Conservation (phyloP, 2,329 filamentous ascomycete species). For the Huntiella moniliformis region DNA sequence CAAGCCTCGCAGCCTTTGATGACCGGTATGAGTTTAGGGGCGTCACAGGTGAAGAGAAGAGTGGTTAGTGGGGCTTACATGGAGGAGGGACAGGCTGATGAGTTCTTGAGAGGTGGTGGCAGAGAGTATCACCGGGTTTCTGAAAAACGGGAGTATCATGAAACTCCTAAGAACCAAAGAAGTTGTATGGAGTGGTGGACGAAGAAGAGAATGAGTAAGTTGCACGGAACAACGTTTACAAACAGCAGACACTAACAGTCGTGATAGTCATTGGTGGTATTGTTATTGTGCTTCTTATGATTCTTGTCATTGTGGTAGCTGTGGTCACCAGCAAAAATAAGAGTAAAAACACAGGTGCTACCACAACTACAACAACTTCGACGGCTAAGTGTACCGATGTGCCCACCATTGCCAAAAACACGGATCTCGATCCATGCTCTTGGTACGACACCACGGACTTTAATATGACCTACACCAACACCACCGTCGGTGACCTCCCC, state of each 20-base stretch:
- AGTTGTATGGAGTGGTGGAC: conserved; percentile 30
- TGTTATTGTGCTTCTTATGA: conserved; percentile 33
- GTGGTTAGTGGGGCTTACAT: conserved; percentile 52
- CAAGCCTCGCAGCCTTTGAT: conserved; percentile 8
- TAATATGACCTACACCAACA: conserved; percentile 81
- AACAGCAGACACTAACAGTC: not conserved
- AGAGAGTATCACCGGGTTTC: conserved; percentile 30
- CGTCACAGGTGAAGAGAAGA: conserved; percentile 31
- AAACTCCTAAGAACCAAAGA: conserved; percentile 24
- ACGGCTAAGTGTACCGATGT: conserved; percentile 35
- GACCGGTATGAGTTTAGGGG: conserved; percentile 25
- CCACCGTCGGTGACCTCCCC: conserved; percentile 68
- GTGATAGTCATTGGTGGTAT: conserved; percentile 36
- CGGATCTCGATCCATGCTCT: conserved; percentile 69
- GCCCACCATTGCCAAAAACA: conserved; percentile 49
- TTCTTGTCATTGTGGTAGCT: conserved; percentile 49
- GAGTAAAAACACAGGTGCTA: conserved; percentile 25
- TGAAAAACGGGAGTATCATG: conserved; percentile 24
- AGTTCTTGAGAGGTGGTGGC: conserved; percentile 25
- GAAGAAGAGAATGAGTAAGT: conserved; percentile 26
- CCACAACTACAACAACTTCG: conserved; percentile 1
- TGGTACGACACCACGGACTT: conserved; percentile 86
- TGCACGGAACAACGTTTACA: conserved; percentile 2
- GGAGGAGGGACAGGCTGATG: conserved; percentile 41
- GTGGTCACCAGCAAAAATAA: conserved; percentile 49